phyloP scores from a whole-genome alignment of 768 basidiomycete genomes.

The Boletus bicolor region DNA sequence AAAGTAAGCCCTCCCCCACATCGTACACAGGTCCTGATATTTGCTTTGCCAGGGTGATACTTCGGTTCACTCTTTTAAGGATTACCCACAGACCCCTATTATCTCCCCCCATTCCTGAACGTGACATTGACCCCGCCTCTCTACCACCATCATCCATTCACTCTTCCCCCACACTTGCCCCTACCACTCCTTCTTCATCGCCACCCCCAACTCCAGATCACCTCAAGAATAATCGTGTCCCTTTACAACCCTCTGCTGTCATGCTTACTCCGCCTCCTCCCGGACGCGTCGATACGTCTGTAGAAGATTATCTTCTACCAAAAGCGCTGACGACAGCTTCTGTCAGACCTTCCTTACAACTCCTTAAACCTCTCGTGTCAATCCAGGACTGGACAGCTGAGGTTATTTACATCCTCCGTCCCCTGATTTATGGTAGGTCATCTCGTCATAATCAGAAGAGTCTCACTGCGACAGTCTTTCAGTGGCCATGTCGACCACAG shows the following conservation, averaged over 20 bases:
- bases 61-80: constrained; percentile 71
- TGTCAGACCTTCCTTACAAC: constrained; percentile 66
- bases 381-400: constrained; percentile 77
- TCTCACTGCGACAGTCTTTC: constrained; percentile 1
- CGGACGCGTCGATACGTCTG: constrained; percentile 48
- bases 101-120: constrained; percentile 77
- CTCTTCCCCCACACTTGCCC: constrained; percentile 60
- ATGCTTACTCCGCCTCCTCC: constrained; percentile 50
- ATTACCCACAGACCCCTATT: constrained; percentile 76
- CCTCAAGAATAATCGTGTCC: constrained; percentile 71
- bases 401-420: constrained; percentile 65
- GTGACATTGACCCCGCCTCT: constrained; percentile 78
- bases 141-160: constrained; percentile 51
- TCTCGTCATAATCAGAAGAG: constrained; percentile 8
- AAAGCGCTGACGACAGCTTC: constrained; percentile 73
- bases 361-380: constrained; percentile 58
- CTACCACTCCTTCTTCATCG: constrained; percentile 55
- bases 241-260: constrained; percentile 62
- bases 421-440: constrained; percentile 69
- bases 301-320: constrained; percentile 80
- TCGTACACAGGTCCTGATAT: constrained; percentile 3
- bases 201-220: constrained; percentile 71
- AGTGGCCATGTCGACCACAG: constrained; percentile 26
- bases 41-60: constrained; percentile 51
- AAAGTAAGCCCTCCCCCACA: constrained; percentile 57